Evolutionary conservation across 2,329 filamentous ascomycete genomes (phyloP), one percentile per base, ranked within the genome.

Genomic region (Sporothrix dimorphospora): DNA sequence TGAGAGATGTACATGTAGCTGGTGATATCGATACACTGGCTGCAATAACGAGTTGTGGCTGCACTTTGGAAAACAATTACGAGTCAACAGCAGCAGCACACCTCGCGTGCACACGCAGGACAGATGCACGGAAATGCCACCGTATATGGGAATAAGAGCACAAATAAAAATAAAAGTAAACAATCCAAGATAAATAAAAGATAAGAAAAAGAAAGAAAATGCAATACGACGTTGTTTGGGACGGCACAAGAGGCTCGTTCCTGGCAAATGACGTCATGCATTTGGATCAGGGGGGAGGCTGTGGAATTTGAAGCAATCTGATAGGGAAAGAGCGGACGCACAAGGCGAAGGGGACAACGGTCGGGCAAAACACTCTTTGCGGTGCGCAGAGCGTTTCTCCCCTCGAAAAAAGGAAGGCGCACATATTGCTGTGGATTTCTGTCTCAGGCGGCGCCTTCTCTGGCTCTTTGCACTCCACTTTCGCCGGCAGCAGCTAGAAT

Each of bases 221-320:
- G 61, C 61, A 65, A 47, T 65, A 30, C 61, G 61, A 65, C 61
- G 61, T 21, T 65, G 61, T 66, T 66, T 49, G 42, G 45, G 27
- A 66, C 40, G 27, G 63, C 38, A 65, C 38, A 24, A 47, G 63
- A 66, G 24, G 63, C 42, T 49, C 38, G 63, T 66, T 49, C 24
- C 63, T 66, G 63, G 34, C 21, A 30, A 66, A 49, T 66, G 63
- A 66, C 63, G 63, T 66, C 63, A 66, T 66, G 24, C 24, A 49
- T 66, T 12, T 49, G 7, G 3, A 11, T n/a, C 24, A 8, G 24
- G 40, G 27, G 5, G n/a, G 2, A 4, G 16, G 38, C 59, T 14
- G 42, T 66, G 63, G 63, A 14, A 66, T 49, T 34, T 30, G 40
- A 27, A 24, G 42, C 42, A 49, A 30, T 49, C 42, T 34, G 61